These are phyloP conservation scores for Oxytropis ochrocephala DNA, from an alignment of 306 rosid genomes.

Conservation along the genomic window DNA sequence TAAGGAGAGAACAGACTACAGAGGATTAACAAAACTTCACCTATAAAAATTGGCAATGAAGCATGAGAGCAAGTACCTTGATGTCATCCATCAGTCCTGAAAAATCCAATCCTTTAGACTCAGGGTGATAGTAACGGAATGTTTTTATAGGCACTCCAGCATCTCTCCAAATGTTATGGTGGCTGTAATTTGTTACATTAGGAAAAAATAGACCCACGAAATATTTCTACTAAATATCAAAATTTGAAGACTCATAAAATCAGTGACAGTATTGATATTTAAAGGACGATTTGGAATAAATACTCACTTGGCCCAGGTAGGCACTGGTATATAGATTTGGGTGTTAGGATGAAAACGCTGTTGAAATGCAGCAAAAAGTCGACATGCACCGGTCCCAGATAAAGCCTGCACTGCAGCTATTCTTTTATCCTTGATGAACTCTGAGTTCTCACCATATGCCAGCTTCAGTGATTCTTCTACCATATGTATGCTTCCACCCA, in stretches of 20 bases:
- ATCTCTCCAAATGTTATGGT: conserved; percentile 98
- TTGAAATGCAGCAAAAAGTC: conserved; percentile 91
- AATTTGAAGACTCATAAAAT: background rate
- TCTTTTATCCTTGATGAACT: conserved; percentile 71
- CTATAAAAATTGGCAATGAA: background rate
- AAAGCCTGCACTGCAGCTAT: conserved; percentile 94
- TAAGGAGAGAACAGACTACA: background rate
- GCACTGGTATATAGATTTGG: conserved; percentile 80
- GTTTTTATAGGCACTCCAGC: conserved; percentile 75
- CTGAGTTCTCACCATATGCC: conserved; percentile 88
- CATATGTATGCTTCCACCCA: conserved; percentile 83
- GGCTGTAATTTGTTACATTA: conserved; percentile 50
- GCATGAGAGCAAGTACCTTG: conserved; percentile 29
- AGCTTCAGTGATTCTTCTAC: conserved; percentile 85
- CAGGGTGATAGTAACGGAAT: conserved; percentile 89
- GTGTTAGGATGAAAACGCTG: conserved; percentile 76
- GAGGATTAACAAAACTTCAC: conserved; percentile 15
- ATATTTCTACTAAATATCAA: background rate
- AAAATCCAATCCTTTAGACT: conserved; percentile 81
- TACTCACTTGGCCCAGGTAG: conserved; percentile 90
- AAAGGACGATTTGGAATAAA: background rate
- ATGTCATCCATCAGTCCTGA: conserved; percentile 70
- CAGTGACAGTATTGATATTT: background rate
- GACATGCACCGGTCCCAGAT: conserved; percentile 96
- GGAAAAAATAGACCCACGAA: conserved; percentile 1